Conservation (phyloP, 106 monocot genomes). For the Amphibolis antarctica region DNA sequence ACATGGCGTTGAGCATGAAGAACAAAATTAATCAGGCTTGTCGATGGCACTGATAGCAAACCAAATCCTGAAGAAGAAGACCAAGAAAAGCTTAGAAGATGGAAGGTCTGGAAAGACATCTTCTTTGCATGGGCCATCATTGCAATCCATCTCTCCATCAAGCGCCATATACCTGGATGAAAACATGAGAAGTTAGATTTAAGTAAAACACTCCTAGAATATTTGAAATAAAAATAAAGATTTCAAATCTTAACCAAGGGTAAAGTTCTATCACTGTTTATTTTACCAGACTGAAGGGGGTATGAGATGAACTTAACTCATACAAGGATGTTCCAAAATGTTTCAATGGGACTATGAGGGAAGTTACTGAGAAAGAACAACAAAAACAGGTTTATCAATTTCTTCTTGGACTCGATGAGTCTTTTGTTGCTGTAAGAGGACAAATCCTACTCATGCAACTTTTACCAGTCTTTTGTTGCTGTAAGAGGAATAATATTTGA, state of each 20-base stretch:
- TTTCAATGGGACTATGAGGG: not conserved
- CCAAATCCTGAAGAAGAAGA: too few relatives aligned
- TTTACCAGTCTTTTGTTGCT: not conserved
- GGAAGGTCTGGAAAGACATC: too few relatives aligned
- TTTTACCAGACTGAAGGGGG: not conserved
- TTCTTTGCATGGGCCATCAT: too few relatives aligned
- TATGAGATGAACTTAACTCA: not conserved
- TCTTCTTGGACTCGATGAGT: not conserved
- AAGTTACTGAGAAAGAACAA: not conserved
- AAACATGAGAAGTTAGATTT: too few relatives aligned
- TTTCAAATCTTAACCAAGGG: not conserved
- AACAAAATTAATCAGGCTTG: too few relatives aligned
- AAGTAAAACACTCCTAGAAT: too few relatives aligned
- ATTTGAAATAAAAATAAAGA: not conserved
- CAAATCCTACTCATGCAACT: not conserved
- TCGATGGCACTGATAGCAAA: too few relatives aligned
- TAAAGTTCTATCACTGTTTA: not conserved
- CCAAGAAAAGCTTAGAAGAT: too few relatives aligned
- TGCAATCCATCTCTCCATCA: too few relatives aligned
- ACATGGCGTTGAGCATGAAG: too few relatives aligned
- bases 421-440: not conserved
- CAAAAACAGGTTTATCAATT: not conserved
- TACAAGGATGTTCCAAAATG: not conserved
- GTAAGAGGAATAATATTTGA: too few relatives aligned
- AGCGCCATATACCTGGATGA: too few relatives aligned